Conservation (phyloP, 495 filamentous ascomycete species). For the Hypoxylon cercidicola region DNA sequence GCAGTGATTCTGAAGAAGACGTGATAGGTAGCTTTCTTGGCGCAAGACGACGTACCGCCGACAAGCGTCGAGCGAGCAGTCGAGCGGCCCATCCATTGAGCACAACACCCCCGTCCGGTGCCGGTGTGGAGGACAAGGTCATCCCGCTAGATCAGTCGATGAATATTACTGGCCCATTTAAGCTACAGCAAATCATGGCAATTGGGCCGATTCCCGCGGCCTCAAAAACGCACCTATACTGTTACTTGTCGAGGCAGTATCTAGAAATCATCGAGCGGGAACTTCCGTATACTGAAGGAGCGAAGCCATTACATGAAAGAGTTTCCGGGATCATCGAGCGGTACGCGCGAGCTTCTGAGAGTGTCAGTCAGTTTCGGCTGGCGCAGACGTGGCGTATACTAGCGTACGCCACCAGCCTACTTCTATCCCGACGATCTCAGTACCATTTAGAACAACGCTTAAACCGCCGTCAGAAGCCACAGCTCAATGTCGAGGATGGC, state of each 20-base stretch:
- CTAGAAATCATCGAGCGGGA: constrained; percentile 55
- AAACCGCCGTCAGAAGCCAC: constrained; percentile 25
- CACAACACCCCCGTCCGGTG: constrained; percentile 68
- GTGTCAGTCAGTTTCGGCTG: constrained; percentile 67
- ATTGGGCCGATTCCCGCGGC: constrained; percentile 69
- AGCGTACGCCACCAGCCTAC: constrained; percentile 68
- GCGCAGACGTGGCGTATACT: constrained; percentile 82
- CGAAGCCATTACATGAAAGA: constrained; percentile 49
- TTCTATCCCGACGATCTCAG: constrained; percentile 67
- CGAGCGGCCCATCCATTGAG: constrained; percentile 55
- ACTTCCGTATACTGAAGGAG: constrained; percentile 48
- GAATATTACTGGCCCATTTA: constrained; percentile 63
- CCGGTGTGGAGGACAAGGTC: constrained; percentile 59
- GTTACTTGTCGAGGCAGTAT: constrained; percentile 70
- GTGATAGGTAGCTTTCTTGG: constrained; percentile 69
- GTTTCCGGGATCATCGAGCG: constrained; percentile 65
- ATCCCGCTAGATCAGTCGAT: constrained; percentile 71
- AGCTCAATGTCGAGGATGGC: constrained; percentile 2
- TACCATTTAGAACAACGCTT: constrained; percentile 63
- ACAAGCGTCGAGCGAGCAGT: constrained; percentile 51
- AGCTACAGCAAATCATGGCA: constrained; percentile 68
- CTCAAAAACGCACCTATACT: constrained; percentile 62
- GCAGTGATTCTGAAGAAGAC: constrained; percentile 74
- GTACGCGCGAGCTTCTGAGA: constrained; percentile 71
- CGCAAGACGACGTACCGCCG: constrained; percentile 53